Evolutionary conservation across 176 grass and related monocot species (phyloP), one percentile per base, ranked within the genome.

Genomic region (Musa acuminata): DNA sequence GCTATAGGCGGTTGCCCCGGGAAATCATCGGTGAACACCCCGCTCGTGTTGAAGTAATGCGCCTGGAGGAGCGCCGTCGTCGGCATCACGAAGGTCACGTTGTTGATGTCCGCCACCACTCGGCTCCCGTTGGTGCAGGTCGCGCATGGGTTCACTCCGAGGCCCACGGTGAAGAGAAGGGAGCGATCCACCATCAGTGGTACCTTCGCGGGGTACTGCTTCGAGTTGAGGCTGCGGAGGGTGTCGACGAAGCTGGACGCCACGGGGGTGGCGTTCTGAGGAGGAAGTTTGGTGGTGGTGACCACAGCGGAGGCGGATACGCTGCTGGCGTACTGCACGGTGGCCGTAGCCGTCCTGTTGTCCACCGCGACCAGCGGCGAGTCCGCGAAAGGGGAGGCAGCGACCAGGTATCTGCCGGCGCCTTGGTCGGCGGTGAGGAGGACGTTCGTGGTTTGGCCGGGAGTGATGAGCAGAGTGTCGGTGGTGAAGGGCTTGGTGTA

Each of bases 361-460:
- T 77, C 74, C n/a, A 77, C 74, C 1, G 59, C 20, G 43, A 77
- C 71, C 10, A 73, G 35, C 19, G 74, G 59, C 11, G 74, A 64
- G 19, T 77, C 74, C n/a, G 8, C 11, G 74, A 77, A 77, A 8
- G 74, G 59, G 48, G 74, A 77, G 19, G 59, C 74, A 48, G 74
- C 64, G 59, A 77, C 74, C 52, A 65, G 43, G 59, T 77, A 77
- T 8, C 74, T 17, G 74, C 74, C 74, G 59, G 48, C 59, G 43
- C 19, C 19, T 21, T 49, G 59, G 59, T 64, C 58, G 35, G 74
- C 74, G 43, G 74, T 24, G 43, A 77, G 58, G 48, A 77, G 74
- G 49, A 65, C 74, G 74, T 77, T 77, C 43, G 74, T 64, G 74
- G 74, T 77, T 59, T 77, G 74, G n/a, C 74, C 74, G 10, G 74